Evolutionary conservation across 2,329 filamentous ascomycete species (phyloP), one percentile per base, ranked within the genome.

Genomic region (Dothistroma septosporum): DNA sequence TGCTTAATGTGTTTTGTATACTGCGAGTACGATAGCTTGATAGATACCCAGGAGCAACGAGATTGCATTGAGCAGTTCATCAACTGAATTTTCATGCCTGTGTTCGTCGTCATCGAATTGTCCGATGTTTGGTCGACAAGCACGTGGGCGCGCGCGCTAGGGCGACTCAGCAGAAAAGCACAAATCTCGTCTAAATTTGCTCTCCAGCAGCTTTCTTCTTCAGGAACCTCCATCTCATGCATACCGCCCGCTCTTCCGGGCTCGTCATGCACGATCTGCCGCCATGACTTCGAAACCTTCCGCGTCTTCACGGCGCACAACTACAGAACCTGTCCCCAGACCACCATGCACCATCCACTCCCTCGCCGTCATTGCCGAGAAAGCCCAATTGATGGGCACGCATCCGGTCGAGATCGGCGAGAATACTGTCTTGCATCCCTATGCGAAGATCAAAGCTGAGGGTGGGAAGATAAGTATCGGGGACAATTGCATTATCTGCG

Each of bases 341-440:
- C 77, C 78, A 24, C 76, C 68, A 55, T 75, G 70, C 63, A 72
- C 72, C 59, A 73, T 82, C 64, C 77, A 83, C 70, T 75, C 78
- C 33, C 72, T 74, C 4, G 79, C 78, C 56, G 75, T 81, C 55
- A 75, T 83, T 55, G 77, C 78, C 5, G 77, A 79, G 47, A 79
- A 80, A 66, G 79, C 77, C 2, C 72, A 76, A 37, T 69, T 81
- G 19, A 85, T 76, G n/a, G 94, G 94, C 65, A 86, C 84, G 2
- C 84, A 95, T 73, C 87, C 86, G 1, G 90, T 99, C 64, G 87
- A 85, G 49, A 86, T 97, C 64, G 87, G 87, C 59, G 82, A 89
- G 24, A 87, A 91, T 70, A 87, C 86, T 3, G 84, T 97, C 7
- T 78, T 99, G n/a, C 93, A 97, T 70, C 92, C 94, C 0, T 90